Percentiles rank a stretch among this genome's conserved stretches.
These are phyloP conservation scores for Arachnomyces sp. DNA, from an alignment of 2,329 filamentous ascomycete species.

Conservation along the genomic window DNA sequence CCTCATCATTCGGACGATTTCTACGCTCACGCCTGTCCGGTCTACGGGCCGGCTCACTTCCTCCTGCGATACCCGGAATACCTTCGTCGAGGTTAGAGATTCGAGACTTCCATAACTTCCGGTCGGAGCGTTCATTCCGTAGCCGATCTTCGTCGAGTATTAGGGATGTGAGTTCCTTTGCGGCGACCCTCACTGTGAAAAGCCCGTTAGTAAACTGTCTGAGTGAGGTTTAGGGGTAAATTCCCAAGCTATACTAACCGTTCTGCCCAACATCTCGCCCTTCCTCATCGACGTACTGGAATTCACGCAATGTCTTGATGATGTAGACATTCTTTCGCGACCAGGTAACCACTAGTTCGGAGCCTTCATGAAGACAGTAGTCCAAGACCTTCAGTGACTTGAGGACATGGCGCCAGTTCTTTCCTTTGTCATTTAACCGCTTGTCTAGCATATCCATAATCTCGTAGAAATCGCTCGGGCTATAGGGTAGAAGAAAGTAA, in stretches of 20 bases:
- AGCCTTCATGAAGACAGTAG: constrained; percentile 95
- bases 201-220: constrained; percentile 2
- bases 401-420: constrained; percentile 97
- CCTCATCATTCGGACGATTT: constrained; percentile 59
- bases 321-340: constrained; percentile 97
- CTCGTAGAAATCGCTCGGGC: constrained; percentile 95
- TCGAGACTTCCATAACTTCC: constrained; percentile 93
- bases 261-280: constrained; percentile 93
- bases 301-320: constrained; percentile 96
- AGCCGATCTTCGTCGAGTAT: constrained; percentile 91
- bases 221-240: neutral
- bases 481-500: constrained; percentile 29
- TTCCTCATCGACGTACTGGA: constrained; percentile 93
- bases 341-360: constrained; percentile 94
- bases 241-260: constrained; percentile 62
- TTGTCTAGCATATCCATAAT: constrained; percentile 99
- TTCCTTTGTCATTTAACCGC: constrained; percentile 96
- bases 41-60: constrained; percentile 31
- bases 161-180: constrained; percentile 88
- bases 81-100: constrained; percentile 87
- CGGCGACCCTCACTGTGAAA: constrained; percentile 74
- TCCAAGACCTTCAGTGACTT: constrained; percentile 97
- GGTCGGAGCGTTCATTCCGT: constrained; percentile 79
- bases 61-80: constrained; percentile 37
- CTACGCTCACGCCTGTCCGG: constrained; percentile 42